phyloP scores from a whole-genome alignment of 768 basidiomycete genomes.

The Termitomyces sp. region DNA sequence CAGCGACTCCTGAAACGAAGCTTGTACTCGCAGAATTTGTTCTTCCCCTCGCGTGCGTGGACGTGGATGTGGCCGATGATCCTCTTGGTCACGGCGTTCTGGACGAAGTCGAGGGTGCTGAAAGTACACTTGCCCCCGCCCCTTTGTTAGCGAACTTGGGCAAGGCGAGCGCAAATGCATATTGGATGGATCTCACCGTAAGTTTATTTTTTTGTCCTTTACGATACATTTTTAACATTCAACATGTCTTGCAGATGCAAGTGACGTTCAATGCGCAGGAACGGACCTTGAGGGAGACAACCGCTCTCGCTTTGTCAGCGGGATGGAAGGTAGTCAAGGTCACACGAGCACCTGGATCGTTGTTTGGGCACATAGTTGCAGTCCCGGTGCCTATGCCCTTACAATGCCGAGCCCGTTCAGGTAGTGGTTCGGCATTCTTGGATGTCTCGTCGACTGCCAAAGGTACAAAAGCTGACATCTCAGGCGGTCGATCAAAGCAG shows the following conservation, averaged over 20 bases:
- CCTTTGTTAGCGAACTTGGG: conserved; percentile 74
- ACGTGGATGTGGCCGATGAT: conserved; percentile 30
- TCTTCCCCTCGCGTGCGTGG: conserved; percentile 66
- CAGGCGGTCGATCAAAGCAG: conserved; percentile 6
- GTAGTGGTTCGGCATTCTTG: conserved; percentile 20
- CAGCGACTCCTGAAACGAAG: conserved; percentile 48
- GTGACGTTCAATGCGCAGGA: conserved; percentile 66
- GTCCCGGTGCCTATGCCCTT: conserved; percentile 53
- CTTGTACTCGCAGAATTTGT: conserved; percentile 72
- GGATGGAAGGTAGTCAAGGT: conserved; percentile 63
- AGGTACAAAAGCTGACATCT: not conserved
- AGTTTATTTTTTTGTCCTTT: conserved; percentile 14
- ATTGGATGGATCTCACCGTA: conserved; percentile 70
- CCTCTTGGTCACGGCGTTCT: conserved; percentile 18
- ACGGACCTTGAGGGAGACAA: conserved; percentile 62
- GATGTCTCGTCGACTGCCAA: conserved; percentile 12
- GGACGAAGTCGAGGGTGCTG: conserved; percentile 46
- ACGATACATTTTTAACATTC: not conserved
- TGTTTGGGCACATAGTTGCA: conserved; percentile 71
- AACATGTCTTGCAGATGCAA: conserved; percentile 51
- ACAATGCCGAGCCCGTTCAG: conserved; percentile 18
- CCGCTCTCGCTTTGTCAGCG: conserved; percentile 46
- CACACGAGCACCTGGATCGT: conserved; percentile 53
- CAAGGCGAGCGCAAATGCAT: conserved; percentile 65
- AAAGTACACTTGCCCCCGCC: conserved; percentile 48